A percentile compares a stretch with the other conserved stretches of the same genome.
These are phyloP conservation scores for Aspergillus sp. DNA, from an alignment of 2,329 filamentous ascomycete genomes.

Conservation along the genomic window DNA sequence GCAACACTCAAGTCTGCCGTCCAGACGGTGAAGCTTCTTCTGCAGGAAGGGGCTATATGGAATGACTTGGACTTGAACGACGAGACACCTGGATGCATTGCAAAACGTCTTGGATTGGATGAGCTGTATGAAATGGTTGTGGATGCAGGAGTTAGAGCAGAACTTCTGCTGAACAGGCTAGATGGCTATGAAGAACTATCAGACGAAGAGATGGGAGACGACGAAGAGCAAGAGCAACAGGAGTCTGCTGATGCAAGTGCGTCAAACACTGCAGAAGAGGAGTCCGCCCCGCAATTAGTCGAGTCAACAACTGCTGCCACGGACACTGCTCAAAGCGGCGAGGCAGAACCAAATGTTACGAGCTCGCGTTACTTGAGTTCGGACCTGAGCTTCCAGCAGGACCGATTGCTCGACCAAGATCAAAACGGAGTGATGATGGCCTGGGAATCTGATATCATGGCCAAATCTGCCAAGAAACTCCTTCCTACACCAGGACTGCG, in stretches of 20 bases:
- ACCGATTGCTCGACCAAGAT: conserved; percentile 69
- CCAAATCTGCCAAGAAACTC: conserved; percentile 68
- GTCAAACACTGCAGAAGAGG: conserved; percentile 25
- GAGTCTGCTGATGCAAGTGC: conserved; percentile 30
- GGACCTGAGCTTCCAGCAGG: conserved; percentile 62
- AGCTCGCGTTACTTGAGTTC: conserved; percentile 69
- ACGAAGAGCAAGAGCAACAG: conserved; percentile 24
- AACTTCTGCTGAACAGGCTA: conserved; percentile 78
- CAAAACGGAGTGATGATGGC: conserved; percentile 92
- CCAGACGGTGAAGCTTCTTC: conserved; percentile 70
- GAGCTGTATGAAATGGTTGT: conserved; percentile 80
- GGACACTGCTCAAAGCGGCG: conserved; percentile 9
- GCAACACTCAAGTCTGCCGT: conserved; percentile 58
- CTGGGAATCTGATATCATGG: conserved; percentile 88
- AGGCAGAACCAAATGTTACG: conserved; percentile 49
- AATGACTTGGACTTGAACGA: conserved; percentile 85
- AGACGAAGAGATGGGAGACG: conserved; percentile 47
- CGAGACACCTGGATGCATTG: conserved; percentile 90
- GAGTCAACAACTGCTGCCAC: conserved; percentile 16
- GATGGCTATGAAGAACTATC: conserved; percentile 74
- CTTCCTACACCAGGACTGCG: conserved; percentile 62
- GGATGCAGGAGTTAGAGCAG: conserved; percentile 85
- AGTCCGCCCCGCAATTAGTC: conserved; percentile 25
- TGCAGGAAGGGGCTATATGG: conserved; percentile 92
- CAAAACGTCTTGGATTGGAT: conserved; percentile 64